A percentile compares a stretch with the other conserved stretches of the same genome.
These are phyloP conservation scores for Furcasterigmium sp. DNA, from an alignment of 2,329 filamentous ascomycete species.

Conservation along the genomic window DNA sequence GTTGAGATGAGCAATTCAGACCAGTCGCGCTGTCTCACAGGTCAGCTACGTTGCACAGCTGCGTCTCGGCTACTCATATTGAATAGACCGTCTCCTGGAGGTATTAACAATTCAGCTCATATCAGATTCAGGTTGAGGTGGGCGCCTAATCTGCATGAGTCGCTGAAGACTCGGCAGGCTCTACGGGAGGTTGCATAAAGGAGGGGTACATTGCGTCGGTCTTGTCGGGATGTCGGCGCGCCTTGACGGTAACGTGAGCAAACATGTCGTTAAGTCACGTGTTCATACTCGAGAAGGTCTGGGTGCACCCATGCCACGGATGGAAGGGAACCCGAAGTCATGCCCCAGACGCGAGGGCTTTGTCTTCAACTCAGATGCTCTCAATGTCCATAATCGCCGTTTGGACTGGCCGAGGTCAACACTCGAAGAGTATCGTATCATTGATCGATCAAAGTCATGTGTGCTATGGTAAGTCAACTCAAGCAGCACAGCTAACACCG, in stretches of 20 bases:
- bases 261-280: neutral
- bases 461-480: too few relatives aligned
- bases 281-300: neutral
- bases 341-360: too few relatives aligned
- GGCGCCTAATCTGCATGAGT: slow-evolving; percentile 3
- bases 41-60: neutral
- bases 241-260: slow-evolving; percentile 1
- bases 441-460: too few relatives aligned
- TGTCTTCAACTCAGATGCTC: too few relatives aligned
- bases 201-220: neutral
- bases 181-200: neutral
- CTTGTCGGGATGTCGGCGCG: slow-evolving; percentile 1
- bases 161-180: slow-evolving; percentile 1
- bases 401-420: too few relatives aligned
- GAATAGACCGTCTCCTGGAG: neutral
- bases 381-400: too few relatives aligned
- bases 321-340: too few relatives aligned
- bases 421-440: too few relatives aligned
- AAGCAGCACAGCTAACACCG: too few relatives aligned
- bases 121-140: neutral
- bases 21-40: too few relatives aligned
- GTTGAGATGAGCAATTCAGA: too few relatives aligned
- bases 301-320: too few relatives aligned
- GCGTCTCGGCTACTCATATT: neutral
- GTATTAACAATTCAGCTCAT: neutral